Base-by-base conservation (phyloP, 1,139 yeast genomes). In the Pichia sp. region DNA sequence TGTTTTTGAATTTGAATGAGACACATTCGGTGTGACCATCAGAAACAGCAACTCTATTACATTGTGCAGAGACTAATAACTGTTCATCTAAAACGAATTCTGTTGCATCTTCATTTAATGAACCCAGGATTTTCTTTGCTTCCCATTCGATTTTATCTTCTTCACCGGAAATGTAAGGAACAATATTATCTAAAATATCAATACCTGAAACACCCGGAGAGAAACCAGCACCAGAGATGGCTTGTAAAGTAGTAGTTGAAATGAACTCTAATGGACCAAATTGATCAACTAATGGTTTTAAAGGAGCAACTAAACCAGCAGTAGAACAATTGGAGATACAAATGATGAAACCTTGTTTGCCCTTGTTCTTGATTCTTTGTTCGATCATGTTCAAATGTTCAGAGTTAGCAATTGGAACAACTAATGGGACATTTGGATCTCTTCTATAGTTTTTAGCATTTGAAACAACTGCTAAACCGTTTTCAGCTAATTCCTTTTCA, bases 71-170 rank as follows among this genome's bases (percentile, higher is more conserved):
- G 45, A 94, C 96, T 63, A 77, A 82, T 65, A 90, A 71, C 58
- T 85, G 88, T 38, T 82, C 81, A 42, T 80, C 83, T 47, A 83
- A 71, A 15, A 73, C 72, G 59, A 90, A 81, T 42, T 75, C 76
- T 43, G 73, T 66, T n/a, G 80, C 80, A 47, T 76, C 81, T 2
- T 64, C 62, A 52, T 73, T 73, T 45, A 85, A 65, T 36, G 67
- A 59, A 56, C 97, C 97, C 59, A 92, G 76, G 57, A 92, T 92
- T 73, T 92, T 92, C 67, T 87, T 86, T 47, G 98, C 89, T 72
- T 92, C 99, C 95, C 95, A 89, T 70, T 94, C 98, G 59, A 92
- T 88, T 72, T 92, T 92, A 59, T 94, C 99, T 71, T 92, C 99
- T 70, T 92, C 99, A 44, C 98, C 97, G 53, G 92, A 77, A 62